Base-by-base conservation (phyloP, 805 yeast genomes). In the Ogataea corticis region DNA sequence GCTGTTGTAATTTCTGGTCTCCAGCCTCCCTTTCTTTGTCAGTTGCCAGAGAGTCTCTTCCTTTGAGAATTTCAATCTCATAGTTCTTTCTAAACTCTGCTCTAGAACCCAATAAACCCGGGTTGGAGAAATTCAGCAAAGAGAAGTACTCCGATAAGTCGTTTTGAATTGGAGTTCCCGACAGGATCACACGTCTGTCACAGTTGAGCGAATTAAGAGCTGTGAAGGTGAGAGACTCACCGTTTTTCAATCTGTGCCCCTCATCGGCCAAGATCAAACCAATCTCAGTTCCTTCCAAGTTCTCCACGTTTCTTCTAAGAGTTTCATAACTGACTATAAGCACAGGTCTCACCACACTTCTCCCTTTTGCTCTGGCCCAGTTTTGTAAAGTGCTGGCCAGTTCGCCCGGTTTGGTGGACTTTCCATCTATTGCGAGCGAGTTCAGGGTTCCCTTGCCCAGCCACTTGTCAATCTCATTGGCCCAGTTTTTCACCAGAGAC, bases 151-250 rank as follows among this genome's bases (percentile, higher is more conserved):
- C 99, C 0, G 96, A 84, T 29, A 92, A 71, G 69, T 92, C 98
- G 58, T 92, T 92, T 65, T 92, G 99, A 52, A 92, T 91, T 0
- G 99, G 99, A 0, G 99, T 92, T 31, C 99, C 99, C 1, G 97
- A 88, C 17, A 92, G 69, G 52, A 92, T 92, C 7, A 92, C 97
- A 46, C 99, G 75, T 58, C 99, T 74, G 40, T 84, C 82, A 61
- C 96, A 92, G 41, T 85, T 80, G 44, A 94, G 74, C n/a, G 89
- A 77, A 57, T 88, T 83, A 33, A 92, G 73, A 0, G 97, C 88
- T 0, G 88, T 87, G 56, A 90, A 92, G 0, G 99, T 94, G 43
- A 85, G 76, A 1, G 97, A 89, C 30, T 92, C 98, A 14, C 96
- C 96, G 62, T 92, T 86, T 56, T 86, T 86, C 54, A 87, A 69